Evolutionary conservation across 805 yeast genomes (phyloP), one percentile per base, ranked within the genome.

Genomic region (Ogataea pignaliae): DNA sequence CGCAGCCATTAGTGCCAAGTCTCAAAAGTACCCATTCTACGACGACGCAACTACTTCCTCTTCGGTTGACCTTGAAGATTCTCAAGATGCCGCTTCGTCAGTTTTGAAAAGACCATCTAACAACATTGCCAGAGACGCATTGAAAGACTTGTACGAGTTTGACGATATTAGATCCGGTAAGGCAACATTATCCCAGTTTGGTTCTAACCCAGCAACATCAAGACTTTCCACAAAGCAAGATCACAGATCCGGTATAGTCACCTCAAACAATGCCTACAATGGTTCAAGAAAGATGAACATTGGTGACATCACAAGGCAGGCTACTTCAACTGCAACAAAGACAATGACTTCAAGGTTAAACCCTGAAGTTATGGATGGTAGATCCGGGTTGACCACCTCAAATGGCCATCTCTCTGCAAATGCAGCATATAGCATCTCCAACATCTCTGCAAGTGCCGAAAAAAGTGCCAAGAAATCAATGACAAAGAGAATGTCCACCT

Each of bases 371-470:
- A 55, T 61, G 42, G 56, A 56, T 47, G 45, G 51, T 21, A 59
- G 67, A 49, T 57, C 68, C 6, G 70, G 70, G 28, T 47, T 65
- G 34, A 36, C 47, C 10, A 59, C 63, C 15, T 45, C 57, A n/a
- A 54, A 54, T 37, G 51, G 41, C 11, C 53, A 46, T 40, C 65
- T 66, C 49, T 60, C 63, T 42, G 77, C 79, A 10, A 59, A 61
- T 32, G 74, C 75, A 42, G 65, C 69, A 12, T 72, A 76, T 18
- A 70, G 78, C 47, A 68, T 80, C 47, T 70, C 76, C 29, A 79
- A 77, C 43, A 80, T 83, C 43, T 68, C 65, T 36, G 57, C 65
- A 29, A 68, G 64, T 39, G 84, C 85, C 10, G 59, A 69, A 47
- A 68, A 66, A 40, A 60, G 61, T 44, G 76, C 74, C 2, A 40